These are phyloP conservation scores for Botryococcus braunii DNA, from an alignment of 163 green algal genomes.

Conservation along the genomic window DNA sequence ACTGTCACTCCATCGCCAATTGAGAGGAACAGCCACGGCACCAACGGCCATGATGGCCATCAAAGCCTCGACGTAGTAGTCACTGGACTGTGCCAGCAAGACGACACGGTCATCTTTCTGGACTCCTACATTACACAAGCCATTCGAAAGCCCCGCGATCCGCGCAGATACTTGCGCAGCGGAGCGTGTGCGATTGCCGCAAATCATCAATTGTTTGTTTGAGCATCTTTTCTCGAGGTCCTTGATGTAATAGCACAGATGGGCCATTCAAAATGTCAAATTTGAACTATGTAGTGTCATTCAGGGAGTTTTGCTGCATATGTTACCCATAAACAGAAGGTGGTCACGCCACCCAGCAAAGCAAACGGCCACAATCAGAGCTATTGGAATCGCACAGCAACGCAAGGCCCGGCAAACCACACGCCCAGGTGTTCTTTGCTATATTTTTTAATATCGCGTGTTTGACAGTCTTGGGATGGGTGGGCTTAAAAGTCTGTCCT, in stretches of 20 bases:
- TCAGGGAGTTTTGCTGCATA: no score
- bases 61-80: conserved; percentile 40
- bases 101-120: conserved; percentile 33
- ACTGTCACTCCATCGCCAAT: conserved; percentile 49
- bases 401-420: no score
- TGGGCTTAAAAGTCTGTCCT: no score
- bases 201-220: conserved; percentile 10
- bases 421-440: no score
- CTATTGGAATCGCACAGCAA: no score
- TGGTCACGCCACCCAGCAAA: no score
- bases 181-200: conserved; percentile 8
- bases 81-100: conserved; percentile 30
- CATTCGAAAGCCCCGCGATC: conserved; percentile 17
- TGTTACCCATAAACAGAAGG: no score
- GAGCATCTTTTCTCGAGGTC: neutral
- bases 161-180: conserved; percentile 4
- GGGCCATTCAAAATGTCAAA: no score
- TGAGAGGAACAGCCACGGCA: conserved; percentile 46
- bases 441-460: no score
- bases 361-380: no score
- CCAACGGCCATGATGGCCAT: conserved; percentile 38
- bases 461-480: no score
- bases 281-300: no score
- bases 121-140: conserved; percentile 10
- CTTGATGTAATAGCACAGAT: conserved; percentile 13